phyloP scores from a whole-genome alignment of 176 grass and related monocot genomes.

The Areca catechu region DNA sequence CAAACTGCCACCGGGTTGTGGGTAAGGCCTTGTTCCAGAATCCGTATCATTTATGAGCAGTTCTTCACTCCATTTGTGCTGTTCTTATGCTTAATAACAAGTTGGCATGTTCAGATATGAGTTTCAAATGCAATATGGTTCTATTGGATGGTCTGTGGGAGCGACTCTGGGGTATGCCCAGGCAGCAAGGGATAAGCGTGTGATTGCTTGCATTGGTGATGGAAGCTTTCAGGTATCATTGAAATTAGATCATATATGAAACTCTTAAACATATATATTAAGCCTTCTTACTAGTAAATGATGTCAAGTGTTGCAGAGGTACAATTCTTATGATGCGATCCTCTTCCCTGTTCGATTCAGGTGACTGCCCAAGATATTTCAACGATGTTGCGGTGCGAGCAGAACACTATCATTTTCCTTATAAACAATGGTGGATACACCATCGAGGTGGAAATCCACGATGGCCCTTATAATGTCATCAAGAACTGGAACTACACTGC shows the following conservation, averaged over 20 bases:
- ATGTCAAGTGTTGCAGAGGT: too few relatives aligned
- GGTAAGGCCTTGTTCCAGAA: neutral
- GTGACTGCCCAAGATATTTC: conserved; percentile 19
- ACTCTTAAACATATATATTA: too few relatives aligned
- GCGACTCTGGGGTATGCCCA: conserved; percentile 17
- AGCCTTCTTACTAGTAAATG: too few relatives aligned
- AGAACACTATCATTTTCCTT: conserved; percentile 19
- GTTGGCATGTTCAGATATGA: conserved; percentile 7
- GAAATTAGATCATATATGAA: too few relatives aligned
- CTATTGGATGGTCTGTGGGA: conserved; percentile 19
- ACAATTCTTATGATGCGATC: too few relatives aligned
- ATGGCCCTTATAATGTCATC: conserved; percentile 21
- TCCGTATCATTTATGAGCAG: neutral
- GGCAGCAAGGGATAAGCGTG: conserved; percentile 10
- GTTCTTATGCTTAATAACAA: neutral
- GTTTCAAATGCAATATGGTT: conserved; percentile 22
- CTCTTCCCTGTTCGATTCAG: neutral
- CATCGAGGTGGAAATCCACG: conserved; percentile 19
- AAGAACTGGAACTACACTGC: conserved; percentile 24
- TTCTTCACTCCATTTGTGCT: neutral
- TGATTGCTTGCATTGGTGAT: conserved; percentile 19
- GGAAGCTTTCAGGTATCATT: conserved; percentile 19
- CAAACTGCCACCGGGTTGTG: conserved; percentile 9
- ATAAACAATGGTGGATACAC: conserved; percentile 26
- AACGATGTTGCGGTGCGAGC: conserved; percentile 13